phyloP scores from a whole-genome alignment of 1,284 basidiomycete species.

The Spongiforma sp. region DNA sequence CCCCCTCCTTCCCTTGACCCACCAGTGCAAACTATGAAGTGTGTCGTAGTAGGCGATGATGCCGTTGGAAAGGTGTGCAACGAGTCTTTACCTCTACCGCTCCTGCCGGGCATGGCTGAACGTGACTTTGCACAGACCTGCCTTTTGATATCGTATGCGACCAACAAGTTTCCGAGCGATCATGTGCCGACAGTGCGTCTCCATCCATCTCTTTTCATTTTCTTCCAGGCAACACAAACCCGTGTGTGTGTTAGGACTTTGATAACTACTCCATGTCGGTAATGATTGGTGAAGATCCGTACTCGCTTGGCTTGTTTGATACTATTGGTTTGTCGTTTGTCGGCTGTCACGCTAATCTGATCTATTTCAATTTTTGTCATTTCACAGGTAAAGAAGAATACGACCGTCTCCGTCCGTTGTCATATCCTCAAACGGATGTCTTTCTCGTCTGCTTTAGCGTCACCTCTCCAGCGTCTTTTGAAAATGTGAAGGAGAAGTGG shows the following conservation, averaged over 20 bases:
- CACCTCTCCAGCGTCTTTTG: slow-evolving; percentile 97
- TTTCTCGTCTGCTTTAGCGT: slow-evolving; percentile 99
- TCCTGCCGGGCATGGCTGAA: background rate
- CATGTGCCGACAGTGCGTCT: slow-evolving; percentile 96
- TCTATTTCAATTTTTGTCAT: slow-evolving; percentile 11
- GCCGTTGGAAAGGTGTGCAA: slow-evolving; percentile 95
- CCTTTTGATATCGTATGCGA: slow-evolving; percentile 99
- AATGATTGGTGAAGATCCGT: slow-evolving; percentile 99
- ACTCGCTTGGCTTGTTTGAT: slow-evolving; percentile 98
- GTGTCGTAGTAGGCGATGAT: slow-evolving; percentile 99
- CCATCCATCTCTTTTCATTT: background rate
- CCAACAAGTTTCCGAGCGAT: slow-evolving; percentile 98
- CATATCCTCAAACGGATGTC: slow-evolving; percentile 99
- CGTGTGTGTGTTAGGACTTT: slow-evolving; percentile 78
- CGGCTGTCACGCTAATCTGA: background rate
- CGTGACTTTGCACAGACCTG: slow-evolving; percentile 72
- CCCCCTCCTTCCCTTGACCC: too few species aligned
- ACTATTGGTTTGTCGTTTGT: slow-evolving; percentile 78
- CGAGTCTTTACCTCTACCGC: background rate
- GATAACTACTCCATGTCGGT: slow-evolving; percentile 99
- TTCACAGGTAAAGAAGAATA: slow-evolving; percentile 96
- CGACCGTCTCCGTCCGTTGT: slow-evolving; percentile 97
- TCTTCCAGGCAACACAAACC: slow-evolving; percentile 19
- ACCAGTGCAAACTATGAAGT: slow-evolving; percentile 98
- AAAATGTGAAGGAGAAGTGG: slow-evolving; percentile 99